Conservation (phyloP, 2,329 filamentous ascomycete genomes). For the Arthrobotrys megalospora region DNA sequence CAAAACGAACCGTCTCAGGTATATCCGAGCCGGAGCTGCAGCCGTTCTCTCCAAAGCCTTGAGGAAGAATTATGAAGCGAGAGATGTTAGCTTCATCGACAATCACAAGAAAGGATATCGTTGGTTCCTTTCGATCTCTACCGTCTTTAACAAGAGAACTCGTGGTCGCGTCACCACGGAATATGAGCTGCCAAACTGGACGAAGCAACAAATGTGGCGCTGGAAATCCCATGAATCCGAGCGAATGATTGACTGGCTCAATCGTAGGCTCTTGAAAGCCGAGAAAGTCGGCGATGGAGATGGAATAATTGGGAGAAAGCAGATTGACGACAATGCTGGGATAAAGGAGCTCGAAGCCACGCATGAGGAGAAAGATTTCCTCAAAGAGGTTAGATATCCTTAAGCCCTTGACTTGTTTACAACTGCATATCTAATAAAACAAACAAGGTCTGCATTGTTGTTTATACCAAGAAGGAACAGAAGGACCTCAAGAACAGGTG, state of each 20-base stretch:
- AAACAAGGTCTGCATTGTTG: slow-evolving; percentile 19
- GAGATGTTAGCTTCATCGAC: slow-evolving; percentile 20
- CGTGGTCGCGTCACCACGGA: neutral
- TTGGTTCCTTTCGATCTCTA: slow-evolving; percentile 26
- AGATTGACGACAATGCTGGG: neutral
- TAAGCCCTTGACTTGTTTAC: neutral
- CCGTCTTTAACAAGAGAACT: neutral
- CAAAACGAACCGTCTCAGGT: slow-evolving; percentile 28
- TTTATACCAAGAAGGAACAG: slow-evolving; percentile 23
- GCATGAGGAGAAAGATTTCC: neutral
- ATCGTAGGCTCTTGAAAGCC: slow-evolving; percentile 24
- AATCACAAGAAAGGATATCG: slow-evolving; percentile 24
- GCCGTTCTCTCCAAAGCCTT: slow-evolving; percentile 10
- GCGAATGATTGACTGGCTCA: slow-evolving; percentile 29
- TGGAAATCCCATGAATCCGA: slow-evolving; percentile 29
- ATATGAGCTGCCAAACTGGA: slow-evolving; percentile 37
- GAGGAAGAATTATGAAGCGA: neutral
- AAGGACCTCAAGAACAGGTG: neutral
- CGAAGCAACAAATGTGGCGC: slow-evolving; percentile 32
- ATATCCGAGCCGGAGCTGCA: slow-evolving; percentile 24
- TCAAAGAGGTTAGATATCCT: slow-evolving; percentile 20
- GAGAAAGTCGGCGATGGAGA: slow-evolving; percentile 3
- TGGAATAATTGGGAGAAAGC: neutral
- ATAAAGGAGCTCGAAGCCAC: neutral
- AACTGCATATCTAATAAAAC: neutral